A percentile compares a stretch with the other conserved stretches of the same genome.
Evolutionary conservation across 257 asterid species (phyloP).

Genomic region (Leptodermis oblonga): DNA sequence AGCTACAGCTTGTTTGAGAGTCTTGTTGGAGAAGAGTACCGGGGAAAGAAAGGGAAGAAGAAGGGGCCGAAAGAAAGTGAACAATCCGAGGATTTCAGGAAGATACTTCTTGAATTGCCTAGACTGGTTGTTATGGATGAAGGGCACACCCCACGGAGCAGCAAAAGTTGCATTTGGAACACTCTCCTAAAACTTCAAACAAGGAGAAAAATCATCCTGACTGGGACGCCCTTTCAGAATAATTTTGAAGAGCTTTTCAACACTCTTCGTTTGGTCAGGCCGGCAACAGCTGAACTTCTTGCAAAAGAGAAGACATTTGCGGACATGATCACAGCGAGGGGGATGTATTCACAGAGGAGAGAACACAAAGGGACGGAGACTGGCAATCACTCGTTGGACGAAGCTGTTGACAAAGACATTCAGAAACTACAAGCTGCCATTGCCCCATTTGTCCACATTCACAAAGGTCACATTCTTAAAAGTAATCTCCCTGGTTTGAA

Average conservation of each 20-base stretch:
- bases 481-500: constrained; percentile 52
- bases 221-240: constrained; percentile 76
- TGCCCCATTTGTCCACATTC: constrained; percentile 56
- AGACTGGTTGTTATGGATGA: constrained; percentile 56
- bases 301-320: constrained; percentile 25
- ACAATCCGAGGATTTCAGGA: constrained; percentile 17
- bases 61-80: constrained; percentile 4
- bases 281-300: constrained; percentile 37
- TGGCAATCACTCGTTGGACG: too few species aligned
- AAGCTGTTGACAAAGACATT: constrained; percentile 22
- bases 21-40: constrained; percentile 29
- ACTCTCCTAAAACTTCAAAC: constrained; percentile 37
- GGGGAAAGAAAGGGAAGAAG: constrained; percentile 6
- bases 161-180: constrained; percentile 47
- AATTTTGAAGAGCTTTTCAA: constrained; percentile 55
- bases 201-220: constrained; percentile 45
- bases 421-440: constrained; percentile 37
- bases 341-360: constrained; percentile 3
- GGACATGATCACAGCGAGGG: constrained; percentile 22
- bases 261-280: constrained; percentile 44
- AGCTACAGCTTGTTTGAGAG: constrained; percentile 51
- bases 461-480: constrained; percentile 50
- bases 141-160: constrained; percentile 63
- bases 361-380: background rate
- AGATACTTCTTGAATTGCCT: constrained; percentile 46